Base-by-base conservation (phyloP, 2,329 filamentous ascomycete species). In the Didymosphaeria variabile region DNA sequence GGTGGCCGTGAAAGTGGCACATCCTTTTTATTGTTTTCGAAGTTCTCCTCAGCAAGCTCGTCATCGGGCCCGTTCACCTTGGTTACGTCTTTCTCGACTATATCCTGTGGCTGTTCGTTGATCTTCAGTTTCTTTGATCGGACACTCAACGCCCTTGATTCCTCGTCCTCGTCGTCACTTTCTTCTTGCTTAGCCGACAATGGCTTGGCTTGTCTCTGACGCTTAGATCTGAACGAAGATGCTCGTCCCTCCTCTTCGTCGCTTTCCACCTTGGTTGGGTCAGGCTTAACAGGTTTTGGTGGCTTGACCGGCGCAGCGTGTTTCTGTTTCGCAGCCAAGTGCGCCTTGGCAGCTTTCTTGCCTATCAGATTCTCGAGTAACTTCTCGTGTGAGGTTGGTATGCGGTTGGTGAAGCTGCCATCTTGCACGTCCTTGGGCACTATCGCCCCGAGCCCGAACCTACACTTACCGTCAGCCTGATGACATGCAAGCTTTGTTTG, bases 321-420 rank as follows among this genome's bases (percentile, higher is more conserved):
- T 58, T 70, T 68, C 50, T 71, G 65, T 45, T 76, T 72, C 0
- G 70, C 61, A 8, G 68, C 68, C 0, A 73, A 58, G 26, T 77
- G 74, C 0, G 69, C 72, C 62, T 77, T 77, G 26, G 75, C 72
- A n/a, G 76, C 79, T 55, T 79, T 80, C 60, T 78, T 82, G 19
- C 81, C 81, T 3, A 82, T 69, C 15, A 82, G 62, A 40, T 78
- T 74, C 62, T 78, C 73, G n/a, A 79, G 71, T 26, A 81, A 71
- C 59, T 76, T 78, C 62, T 83, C 79, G 55, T 81, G 79, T 62
- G 82, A 79, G 15, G 75, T 74, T 38, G 74, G 67, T 19, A 72
- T 69, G 55, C 71, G 72, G 9, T 71, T 72, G 58, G 72, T 77
- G 60, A 81, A 76, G 19, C 67, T 75, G 23, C 77, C 77, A 60